phyloP scores from a whole-genome alignment of 805 yeast species.

The Saccharomycopsis schoenii region DNA sequence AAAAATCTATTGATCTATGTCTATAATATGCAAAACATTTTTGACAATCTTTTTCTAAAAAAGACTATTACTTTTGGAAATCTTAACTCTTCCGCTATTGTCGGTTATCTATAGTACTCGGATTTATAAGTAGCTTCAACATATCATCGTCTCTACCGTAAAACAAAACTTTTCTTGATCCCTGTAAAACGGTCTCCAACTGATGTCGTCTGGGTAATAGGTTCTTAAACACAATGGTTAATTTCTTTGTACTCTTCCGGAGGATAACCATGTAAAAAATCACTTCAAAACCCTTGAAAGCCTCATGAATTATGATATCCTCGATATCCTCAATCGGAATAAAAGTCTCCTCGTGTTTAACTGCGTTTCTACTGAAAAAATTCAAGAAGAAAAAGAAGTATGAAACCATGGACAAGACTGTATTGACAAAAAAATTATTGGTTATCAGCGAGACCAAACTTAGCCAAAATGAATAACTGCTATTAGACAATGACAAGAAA shows the following conservation, averaged over 20 bases:
- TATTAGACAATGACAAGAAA: background rate
- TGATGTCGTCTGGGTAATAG: conserved; percentile 34
- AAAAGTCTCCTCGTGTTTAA: conserved; percentile 23
- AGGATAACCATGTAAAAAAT: conserved; percentile 29
- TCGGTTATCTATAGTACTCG: background rate
- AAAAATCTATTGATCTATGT: no score
- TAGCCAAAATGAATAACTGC: background rate
- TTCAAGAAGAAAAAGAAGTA: conserved; percentile 3
- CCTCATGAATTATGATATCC: conserved; percentile 42
- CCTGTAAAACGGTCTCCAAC: conserved; percentile 31
- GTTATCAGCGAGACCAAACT: background rate
- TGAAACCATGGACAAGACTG: conserved; percentile 19
- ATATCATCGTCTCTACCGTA: conserved; percentile 12
- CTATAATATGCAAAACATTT: no score
- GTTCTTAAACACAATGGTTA: conserved; percentile 32
- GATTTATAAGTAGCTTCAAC: conserved; percentile 9
- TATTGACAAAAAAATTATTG: background rate
- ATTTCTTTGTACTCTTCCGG: conserved; percentile 3
- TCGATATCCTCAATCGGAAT: conserved; percentile 36
- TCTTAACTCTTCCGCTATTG: background rate
- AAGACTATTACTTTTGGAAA: no score
- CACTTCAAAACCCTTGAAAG: conserved; percentile 40
- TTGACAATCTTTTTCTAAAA: no score
- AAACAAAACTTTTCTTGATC: conserved; percentile 30
- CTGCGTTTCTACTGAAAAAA: background rate